A percentile compares a stretch with the other conserved stretches of the same genome.
phyloP scores from a whole-genome alignment of 148 eudicot species.

The Arbutus unedo region DNA sequence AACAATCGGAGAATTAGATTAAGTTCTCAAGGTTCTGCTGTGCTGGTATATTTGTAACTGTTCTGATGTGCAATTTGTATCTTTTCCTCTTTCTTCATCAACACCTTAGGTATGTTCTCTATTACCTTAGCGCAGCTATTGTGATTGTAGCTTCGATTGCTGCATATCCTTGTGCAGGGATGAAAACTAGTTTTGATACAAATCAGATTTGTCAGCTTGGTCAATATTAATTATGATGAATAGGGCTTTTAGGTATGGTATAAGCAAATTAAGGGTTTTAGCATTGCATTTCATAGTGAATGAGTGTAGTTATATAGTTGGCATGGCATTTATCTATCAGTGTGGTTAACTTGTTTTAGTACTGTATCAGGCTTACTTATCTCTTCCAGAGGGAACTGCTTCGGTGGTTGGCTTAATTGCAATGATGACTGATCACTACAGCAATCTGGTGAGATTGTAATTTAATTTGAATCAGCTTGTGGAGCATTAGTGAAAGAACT shows the following conservation, averaged over 20 bases:
- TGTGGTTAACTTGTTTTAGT: constrained; percentile 16
- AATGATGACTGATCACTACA: constrained; percentile 98
- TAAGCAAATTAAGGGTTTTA: neutral
- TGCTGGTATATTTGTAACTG: too few species aligned
- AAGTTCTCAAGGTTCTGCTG: neutral
- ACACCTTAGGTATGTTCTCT: neutral
- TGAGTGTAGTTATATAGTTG: constrained; percentile 11
- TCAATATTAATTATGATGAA: neutral
- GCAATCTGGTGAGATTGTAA: constrained; percentile 67
- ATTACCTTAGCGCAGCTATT: neutral
- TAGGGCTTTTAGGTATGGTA: neutral
- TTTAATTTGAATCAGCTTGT: neutral
- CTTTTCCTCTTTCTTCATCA: constrained; percentile 8
- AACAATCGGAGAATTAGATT: neutral
- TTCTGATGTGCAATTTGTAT: neutral
- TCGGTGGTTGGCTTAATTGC: constrained; percentile 95
- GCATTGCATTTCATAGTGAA: neutral
- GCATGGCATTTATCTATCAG: constrained; percentile 5
- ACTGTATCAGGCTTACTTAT: constrained; percentile 77
- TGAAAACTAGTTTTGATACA: neutral
- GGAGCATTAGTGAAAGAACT: neutral
- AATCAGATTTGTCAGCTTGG: neutral
- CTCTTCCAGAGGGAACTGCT: constrained; percentile 99
- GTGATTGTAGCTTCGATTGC: neutral
- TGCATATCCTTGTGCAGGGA: neutral